Evolutionary conservation across 768 basidiomycete species (phyloP).

Genomic region (Strobilomyces dryophilus): DNA sequence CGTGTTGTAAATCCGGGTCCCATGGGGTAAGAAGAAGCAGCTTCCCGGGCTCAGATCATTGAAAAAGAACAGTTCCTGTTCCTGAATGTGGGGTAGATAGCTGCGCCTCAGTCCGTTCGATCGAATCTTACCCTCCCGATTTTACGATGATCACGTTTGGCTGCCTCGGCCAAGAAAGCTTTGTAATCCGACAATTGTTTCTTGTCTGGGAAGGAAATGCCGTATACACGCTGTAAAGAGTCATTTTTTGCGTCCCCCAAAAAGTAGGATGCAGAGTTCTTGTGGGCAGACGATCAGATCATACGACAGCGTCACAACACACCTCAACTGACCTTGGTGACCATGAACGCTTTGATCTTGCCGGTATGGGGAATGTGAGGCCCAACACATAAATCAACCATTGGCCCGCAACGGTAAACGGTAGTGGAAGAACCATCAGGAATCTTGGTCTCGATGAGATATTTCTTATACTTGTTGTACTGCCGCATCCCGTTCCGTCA

Average conservation of each 20-base stretch:
- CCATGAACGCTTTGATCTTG: conserved; percentile 94
- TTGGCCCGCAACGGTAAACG: conserved; percentile 97
- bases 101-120: background rate
- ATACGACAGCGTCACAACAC: background rate
- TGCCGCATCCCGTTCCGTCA: conserved; percentile 31
- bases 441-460: background rate
- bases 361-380: conserved; percentile 99
- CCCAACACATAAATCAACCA: conserved; percentile 96
- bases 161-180: conserved; percentile 91
- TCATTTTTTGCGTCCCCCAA: conserved; percentile 91
- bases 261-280: conserved; percentile 98
- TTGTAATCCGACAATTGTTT: conserved; percentile 95
- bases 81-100: conserved; percentile 36
- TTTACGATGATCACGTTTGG: conserved; percentile 95
- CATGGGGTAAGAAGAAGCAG: background rate
- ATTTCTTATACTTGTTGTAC: conserved; percentile 85
- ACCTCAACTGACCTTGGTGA: conserved; percentile 70
- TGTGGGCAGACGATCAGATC: conserved; percentile 26
- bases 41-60: conserved; percentile 92
- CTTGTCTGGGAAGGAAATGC: conserved; percentile 98
- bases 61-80: conserved; percentile 99
- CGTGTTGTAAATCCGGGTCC: conserved; percentile 90
- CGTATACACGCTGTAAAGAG: conserved; percentile 93
- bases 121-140: conserved; percentile 68
- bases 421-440: conserved; percentile 83